Evolutionary conservation across 176 grass and related monocot species (phyloP), one percentile per base, ranked within the genome.

Genomic region (Calamus simplicifolius): DNA sequence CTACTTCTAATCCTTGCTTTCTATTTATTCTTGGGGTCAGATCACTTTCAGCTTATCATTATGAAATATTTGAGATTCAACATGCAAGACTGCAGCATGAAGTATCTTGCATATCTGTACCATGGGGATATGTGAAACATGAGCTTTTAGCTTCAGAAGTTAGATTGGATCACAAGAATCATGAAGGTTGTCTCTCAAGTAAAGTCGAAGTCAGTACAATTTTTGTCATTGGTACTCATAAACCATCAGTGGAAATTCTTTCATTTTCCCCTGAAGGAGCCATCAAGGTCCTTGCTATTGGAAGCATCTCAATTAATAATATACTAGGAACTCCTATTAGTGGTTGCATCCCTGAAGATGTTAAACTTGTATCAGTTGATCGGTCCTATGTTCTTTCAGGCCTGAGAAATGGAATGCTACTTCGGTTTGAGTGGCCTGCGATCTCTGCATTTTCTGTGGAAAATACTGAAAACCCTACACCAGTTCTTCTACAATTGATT

Each of bases 361-460:
- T 97, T 59, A 85, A 78, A 63, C 61, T 97, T 76, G 84, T 91
- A 64, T 85, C 69, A 48, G 74, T 86, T 77, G 93, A 73, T 71
- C 80, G 76, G 50, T 72, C 83, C 56, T 97, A 97, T 73, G 68
- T 97, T 66, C 84, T 97, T 62, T 73, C 84, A 62, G 93, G 93
- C 3, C 79, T 97, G 70, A 87, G 93, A 80, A 97, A 97, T 85
- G 93, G 93, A 61, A 91, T 97, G 87, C 76, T 97, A 52, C 79
- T 97, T 51, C 80, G 93, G 25, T 88, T 97, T 78, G 87, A 97
- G 71, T 83, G 80, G 80, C 56, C 74, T 66, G 60, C 58, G 49
- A 63, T 49, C 19, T 35, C 60, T 28, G 6, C 31, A 23, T 67
- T 67, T 62, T 69, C 29, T 52, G 27, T 57, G 27, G 49, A 59